Conservation (phyloP, 371 early-diverging fungal species). For the Mucor sp. region DNA sequence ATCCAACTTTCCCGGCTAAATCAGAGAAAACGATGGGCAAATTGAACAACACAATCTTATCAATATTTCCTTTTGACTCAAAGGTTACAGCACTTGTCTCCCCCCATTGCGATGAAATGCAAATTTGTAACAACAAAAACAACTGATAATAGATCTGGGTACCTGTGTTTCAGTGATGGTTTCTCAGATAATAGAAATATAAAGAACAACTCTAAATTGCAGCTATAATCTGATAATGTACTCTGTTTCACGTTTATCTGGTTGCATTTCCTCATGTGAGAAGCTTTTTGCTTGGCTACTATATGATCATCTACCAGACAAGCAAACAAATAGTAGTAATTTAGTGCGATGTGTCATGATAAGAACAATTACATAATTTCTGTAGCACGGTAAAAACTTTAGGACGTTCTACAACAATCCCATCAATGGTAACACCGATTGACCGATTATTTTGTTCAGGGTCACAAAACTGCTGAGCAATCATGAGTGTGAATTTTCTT, state of each 20-base stretch:
- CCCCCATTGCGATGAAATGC: background rate
- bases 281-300: background rate
- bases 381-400: background rate
- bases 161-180: background rate
- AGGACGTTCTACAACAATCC: background rate
- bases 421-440: background rate
- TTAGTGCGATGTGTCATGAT: background rate
- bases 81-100: background rate
- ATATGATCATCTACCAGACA: background rate
- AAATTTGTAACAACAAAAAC: background rate
- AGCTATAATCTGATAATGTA: background rate
- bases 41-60: background rate
- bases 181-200: background rate
- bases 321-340: background rate
- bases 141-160: background rate
- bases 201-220: background rate
- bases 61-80: background rate
- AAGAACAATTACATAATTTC: background rate
- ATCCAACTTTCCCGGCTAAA: background rate
- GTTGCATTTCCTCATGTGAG: too few species aligned
- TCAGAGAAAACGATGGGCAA: background rate
- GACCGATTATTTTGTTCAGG: background rate
- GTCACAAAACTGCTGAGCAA: background rate
- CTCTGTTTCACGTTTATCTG: background rate
- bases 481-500: background rate